Base-by-base conservation (phyloP, 805 yeast genomes). In the Candida glaebosa region DNA sequence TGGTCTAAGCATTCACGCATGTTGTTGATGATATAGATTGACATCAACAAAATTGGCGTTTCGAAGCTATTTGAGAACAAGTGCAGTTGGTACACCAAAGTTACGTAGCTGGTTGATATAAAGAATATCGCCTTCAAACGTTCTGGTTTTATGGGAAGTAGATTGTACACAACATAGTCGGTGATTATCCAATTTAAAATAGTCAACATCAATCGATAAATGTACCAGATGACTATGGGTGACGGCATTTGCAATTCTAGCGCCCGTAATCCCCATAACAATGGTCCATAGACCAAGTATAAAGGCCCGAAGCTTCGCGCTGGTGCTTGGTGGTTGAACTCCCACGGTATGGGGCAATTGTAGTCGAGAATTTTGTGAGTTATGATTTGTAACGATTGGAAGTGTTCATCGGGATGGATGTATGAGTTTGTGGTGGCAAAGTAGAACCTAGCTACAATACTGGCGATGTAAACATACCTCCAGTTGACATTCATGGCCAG, bases 331-430 rank as follows among this genome's bases (percentile, higher is more conserved):
- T 62, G 40, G 4, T 63, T 52, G 61, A 87, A 93, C 58, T 91
- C 99, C 99, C 99, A 91, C 0, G 97, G 90, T 1, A 73, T 52
- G 10, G 70, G 66, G 6, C 63, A 57, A 62, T 69, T 19, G 69
- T 61, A 43, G 58, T 67, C 73, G 58, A 80, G 68, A 18, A 75
- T 50, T 53, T 60, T 57, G 52, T 61, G 57, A 9, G 81, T 71
- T 18, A 91, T 54, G 0, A 84, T 83, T 58, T 89, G 95, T 37
- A 95, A 76, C n/a, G 82, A 78, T 59, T 95, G 99, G 58, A 87
- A 87, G 59, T 90, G 96, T 65, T 93, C 99, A 69, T 93, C 99
- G 0, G 99, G 99, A 51, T 95, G 99, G 37, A 93, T 81, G 57
- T 95, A 93, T 0, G 96, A 87, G 22, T 84, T 74, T 41, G 84